These are phyloP conservation scores for Yamadazyma dendronema DNA, from an alignment of 1,139 yeast genomes.

Conservation along the genomic window DNA sequence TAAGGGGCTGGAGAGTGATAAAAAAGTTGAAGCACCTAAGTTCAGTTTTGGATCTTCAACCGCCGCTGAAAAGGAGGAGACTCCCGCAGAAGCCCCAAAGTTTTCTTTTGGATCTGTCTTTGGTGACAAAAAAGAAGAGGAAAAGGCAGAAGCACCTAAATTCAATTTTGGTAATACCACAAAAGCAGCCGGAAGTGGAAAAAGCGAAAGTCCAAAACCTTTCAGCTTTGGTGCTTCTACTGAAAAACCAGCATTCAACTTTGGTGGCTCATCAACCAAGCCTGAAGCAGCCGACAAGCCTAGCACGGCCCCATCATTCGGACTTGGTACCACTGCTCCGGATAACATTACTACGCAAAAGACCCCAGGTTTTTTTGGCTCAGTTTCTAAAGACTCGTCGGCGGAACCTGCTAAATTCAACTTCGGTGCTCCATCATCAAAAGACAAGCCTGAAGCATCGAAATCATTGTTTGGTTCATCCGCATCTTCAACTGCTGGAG, in stretches of 20 bases:
- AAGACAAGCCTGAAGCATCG: not conserved
- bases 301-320: not conserved
- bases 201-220: slow-evolving; percentile 7
- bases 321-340: not conserved
- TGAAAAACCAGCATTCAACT: slow-evolving; percentile 1
- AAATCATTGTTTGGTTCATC: slow-evolving; percentile 1
- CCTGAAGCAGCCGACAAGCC: slow-evolving; percentile 2
- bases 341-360: slow-evolving; percentile 7
- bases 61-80: not conserved
- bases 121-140: not conserved
- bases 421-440: not conserved
- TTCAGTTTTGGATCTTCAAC: slow-evolving; percentile 16
- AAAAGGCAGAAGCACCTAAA: slow-evolving; percentile 10
- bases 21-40: slow-evolving; percentile 8
- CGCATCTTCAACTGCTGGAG: not conserved
- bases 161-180: slow-evolving; percentile 16
- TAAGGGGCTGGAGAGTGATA: not conserved
- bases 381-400: not conserved
- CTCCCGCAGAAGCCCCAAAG: slow-evolving; percentile 5
- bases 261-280: not conserved
- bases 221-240: slow-evolving; percentile 9
- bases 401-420: not conserved
- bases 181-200: slow-evolving; percentile 2
- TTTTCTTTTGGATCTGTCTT: slow-evolving; percentile 10
- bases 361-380: slow-evolving; percentile 5